Conservation (phyloP, 2,329 filamentous ascomycete genomes). For the Lasiodiplodia citricola region DNA sequence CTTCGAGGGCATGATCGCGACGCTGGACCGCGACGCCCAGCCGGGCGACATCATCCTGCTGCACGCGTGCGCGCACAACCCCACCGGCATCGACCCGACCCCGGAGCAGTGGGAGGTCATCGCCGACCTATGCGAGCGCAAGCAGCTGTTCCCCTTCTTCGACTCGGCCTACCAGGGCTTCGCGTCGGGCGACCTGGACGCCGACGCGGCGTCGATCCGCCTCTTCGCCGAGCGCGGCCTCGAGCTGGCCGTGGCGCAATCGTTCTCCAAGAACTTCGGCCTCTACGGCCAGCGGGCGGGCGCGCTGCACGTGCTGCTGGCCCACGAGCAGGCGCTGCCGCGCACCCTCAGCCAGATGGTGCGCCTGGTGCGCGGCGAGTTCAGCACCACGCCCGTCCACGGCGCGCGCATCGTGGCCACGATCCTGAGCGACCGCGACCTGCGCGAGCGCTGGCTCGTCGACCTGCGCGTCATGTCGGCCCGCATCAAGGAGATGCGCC, state of each 20-base stretch:
- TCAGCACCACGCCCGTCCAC: conserved; percentile 37
- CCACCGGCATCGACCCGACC: conserved; percentile 45
- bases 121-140: conserved; percentile 38
- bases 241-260: conserved; percentile 40
- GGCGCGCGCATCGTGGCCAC: conserved; percentile 39
- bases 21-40: conserved; percentile 34
- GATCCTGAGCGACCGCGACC: conserved; percentile 32
- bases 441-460: conserved; percentile 37
- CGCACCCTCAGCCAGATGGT: conserved; percentile 10
- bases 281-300: conserved; percentile 47
- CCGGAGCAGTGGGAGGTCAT: conserved; percentile 43
- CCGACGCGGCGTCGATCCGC: conserved; percentile 44
- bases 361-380: conserved; percentile 36
- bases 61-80: conserved; percentile 47
- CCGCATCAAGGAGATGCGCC: conserved; percentile 42
- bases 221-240: conserved; percentile 34
- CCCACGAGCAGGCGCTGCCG: conserved; percentile 7
- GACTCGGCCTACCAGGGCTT: conserved; percentile 50
- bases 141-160: conserved; percentile 43
- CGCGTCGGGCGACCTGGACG: conserved; percentile 40
- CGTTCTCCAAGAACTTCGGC: conserved; percentile 47
- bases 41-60: conserved; percentile 43
- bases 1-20: conserved; percentile 38
- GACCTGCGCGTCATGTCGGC: conserved; percentile 44
- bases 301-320: conserved; percentile 32